Evolutionary conservation across 257 asterid genomes (phyloP), one percentile per base, ranked within the genome.

Genomic region (Nicotiana noctiflora): DNA sequence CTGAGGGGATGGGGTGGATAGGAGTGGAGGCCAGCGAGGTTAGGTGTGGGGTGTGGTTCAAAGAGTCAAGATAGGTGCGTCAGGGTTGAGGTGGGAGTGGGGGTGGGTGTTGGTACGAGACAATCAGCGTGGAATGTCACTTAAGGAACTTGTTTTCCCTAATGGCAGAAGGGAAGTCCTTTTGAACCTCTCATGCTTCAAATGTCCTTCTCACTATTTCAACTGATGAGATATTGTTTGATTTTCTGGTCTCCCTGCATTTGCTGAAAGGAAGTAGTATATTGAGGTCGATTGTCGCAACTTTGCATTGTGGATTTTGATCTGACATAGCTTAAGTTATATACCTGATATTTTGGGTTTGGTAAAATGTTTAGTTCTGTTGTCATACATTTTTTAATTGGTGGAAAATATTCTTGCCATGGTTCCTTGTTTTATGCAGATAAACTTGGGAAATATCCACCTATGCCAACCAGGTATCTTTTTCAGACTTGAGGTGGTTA

Each of bases 401-500:
- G 75, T 66, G 27, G 17, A 66, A 17, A 31, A 66, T 66, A 32
- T 65, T 32, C 75, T 32, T 25, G 10, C 27, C 51, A 18, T 32
- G 27, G 29, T 18, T 9, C 74, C 74, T 66, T 34, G 18, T 32
- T 65, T 13, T 51, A 12, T 51, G 56, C 56, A 51, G 56, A 51
- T 51, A 51, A 13, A 51, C 56, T 51, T 51, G 75, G 56, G 56
- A 68, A 68, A 12, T 68, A 68, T 68, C 57, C 77, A 68, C 77
- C 32, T 40, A 19, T 40, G 21, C 32, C 57, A 4, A 68, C n/a
- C 57, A 68, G 77, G 77, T 68, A 40, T 5, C 2, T 5, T 77
- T 77, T 82, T 70, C 56, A 29, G 27, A 57, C 21, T 52, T 62
- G 37, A 25, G 49, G 81, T 86, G 13, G 34, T 40, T 72, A 56